Evolutionary conservation across 1,139 yeast species (phyloP).

Genomic region (Hemisphaericaspora lyxosophila): DNA sequence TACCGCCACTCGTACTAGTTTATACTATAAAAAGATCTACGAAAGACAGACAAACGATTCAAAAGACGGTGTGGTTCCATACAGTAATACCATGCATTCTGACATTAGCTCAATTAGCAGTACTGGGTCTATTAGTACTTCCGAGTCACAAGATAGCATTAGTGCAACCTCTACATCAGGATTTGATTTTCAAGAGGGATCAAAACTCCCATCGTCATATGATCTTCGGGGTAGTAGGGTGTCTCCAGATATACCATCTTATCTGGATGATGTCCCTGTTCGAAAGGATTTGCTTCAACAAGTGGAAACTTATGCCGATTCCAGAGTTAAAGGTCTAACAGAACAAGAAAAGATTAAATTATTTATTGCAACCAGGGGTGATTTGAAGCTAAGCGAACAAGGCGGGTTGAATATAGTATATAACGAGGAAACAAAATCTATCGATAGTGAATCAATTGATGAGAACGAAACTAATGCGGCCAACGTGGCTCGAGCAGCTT

Average conservation of each 20-base stretch:
- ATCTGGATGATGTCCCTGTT: conserved; percentile 29
- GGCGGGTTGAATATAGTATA: conserved; percentile 13
- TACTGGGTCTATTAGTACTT: conserved; percentile 10
- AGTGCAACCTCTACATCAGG: not conserved
- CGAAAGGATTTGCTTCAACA: conserved; percentile 32
- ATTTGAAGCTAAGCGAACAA: conserved; percentile 5
- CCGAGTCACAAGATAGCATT: not conserved
- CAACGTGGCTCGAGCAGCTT: conserved; percentile 14
- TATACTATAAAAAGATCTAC: conserved; percentile 35
- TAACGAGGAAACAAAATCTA: conserved; percentile 5
- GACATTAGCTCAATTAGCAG: conserved; percentile 13
- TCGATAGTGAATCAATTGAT: conserved; percentile 4
- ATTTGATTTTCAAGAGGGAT: not conserved
- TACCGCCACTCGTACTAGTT: conserved; percentile 19
- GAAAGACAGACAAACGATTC: conserved; percentile 14
- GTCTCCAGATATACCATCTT: conserved; percentile 18
- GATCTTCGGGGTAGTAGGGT: conserved; percentile 22
- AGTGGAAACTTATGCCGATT: conserved; percentile 16
- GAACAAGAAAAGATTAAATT: conserved; percentile 20
- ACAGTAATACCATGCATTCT: conserved; percentile 5
- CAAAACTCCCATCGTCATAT: conserved; percentile 3
- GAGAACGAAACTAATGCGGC: conserved; percentile 18
- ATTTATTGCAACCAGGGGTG: conserved; percentile 14
- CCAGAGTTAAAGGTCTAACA: conserved; percentile 10
- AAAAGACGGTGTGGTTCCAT: not conserved